These are phyloP conservation scores for Metschnikowia corniflorae DNA, from an alignment of 805 yeast genomes.

Conservation along the genomic window DNA sequence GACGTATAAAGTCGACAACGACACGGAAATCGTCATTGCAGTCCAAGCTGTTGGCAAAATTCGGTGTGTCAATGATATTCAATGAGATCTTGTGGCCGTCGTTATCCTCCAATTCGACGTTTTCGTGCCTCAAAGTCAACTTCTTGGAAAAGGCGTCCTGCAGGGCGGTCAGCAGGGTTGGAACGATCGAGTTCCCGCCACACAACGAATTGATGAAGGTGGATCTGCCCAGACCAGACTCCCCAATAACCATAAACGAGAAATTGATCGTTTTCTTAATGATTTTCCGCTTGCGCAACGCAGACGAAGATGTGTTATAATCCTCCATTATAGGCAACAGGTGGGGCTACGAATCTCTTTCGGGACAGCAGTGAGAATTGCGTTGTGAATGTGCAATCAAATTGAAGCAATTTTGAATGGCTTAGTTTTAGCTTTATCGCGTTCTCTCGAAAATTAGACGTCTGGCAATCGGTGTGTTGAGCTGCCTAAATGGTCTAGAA, in stretches of 20 bases:
- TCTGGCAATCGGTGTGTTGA: no score
- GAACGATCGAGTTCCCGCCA: constrained; percentile 76
- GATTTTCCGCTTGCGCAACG: constrained; percentile 64
- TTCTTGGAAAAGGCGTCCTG: constrained; percentile 49
- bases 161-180: constrained; percentile 58
- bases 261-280: constrained; percentile 82
- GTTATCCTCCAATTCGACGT: constrained; percentile 80
- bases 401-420: no score
- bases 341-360: neutral
- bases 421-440: no score
- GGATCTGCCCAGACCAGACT: constrained; percentile 86
- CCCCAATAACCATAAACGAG: constrained; percentile 83
- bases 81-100: constrained; percentile 80
- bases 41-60: constrained; percentile 73
- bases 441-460: no score
- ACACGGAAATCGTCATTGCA: constrained; percentile 64
- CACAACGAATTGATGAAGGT: constrained; percentile 88
- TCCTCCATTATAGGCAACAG: constrained; percentile 12
- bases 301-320: constrained; percentile 34
- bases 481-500: no score
- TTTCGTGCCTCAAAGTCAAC: constrained; percentile 68
- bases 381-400: no score
- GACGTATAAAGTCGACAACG: constrained; percentile 73
- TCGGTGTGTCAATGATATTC: constrained; percentile 78
- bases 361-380: no score